Evolutionary conservation across 225 moss, liverwort and hornwort genomes (phyloP), one percentile per base, ranked within the genome.

Genomic region (Neckera pumila): DNA sequence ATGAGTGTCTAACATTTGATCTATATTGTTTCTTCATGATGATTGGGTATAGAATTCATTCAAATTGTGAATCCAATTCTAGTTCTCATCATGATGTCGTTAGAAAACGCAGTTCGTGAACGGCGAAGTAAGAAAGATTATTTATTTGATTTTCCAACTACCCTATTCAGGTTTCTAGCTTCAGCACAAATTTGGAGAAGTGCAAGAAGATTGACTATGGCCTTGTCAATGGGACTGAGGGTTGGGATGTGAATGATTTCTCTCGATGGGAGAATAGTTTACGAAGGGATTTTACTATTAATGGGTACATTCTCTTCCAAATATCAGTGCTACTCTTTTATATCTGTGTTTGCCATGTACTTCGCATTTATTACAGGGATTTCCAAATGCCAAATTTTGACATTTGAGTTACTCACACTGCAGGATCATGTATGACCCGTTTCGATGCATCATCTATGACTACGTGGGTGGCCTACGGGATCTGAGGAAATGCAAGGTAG

Each of bases 351-450:
- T 43, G 9, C 34, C 22, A 62, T 72, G 40, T 80, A 40, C 22
- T 62, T 56, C 78, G 18, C 23, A 56, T 70, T 79, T 82, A 13
- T 66, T 56, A 62, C 56, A 82, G 53, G 61, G 47, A 42, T 54
- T 36, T 70, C 17, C 10, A 33, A 76, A 61, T 63, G 58, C 36
- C 36, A 69, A 67, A 51, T 65, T 53, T 73, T 90, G 86, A 90
- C 84, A 72, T 57, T 75, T 87, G 59, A 76, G 65, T 34, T 65
- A 47, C 85, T 61, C 58, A 22, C 43, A 81, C 69, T 95, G 96
- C 98, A 99, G 98, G 92, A 94, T 99, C 81, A 95, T 99, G 95
- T 99, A 99, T 91, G 99, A 99, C 77, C 97, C 99, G 11, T 99
- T 96, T 82, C 92, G 93, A 81, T 87, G 92, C 83, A 86, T 96